Conservation (phyloP, 345 rosid genomes). For the Excoecaria agallocha region DNA sequence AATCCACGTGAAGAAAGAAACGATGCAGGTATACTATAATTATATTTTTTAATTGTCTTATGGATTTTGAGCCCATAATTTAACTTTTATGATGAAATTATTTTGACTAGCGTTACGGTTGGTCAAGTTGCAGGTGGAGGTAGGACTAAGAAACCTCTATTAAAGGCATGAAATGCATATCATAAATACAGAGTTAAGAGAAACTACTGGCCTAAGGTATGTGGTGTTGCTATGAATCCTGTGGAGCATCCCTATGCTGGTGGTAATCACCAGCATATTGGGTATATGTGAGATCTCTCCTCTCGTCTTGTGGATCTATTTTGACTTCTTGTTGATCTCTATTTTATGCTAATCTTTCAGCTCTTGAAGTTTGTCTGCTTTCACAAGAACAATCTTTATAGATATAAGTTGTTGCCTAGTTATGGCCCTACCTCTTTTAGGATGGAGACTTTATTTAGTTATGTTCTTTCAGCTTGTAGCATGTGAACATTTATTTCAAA, state of each 20-base stretch:
- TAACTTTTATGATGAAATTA: too few species aligned
- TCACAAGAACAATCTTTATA: background rate
- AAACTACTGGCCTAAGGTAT: too few species aligned
- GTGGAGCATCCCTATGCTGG: too few species aligned
- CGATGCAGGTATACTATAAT: conserved; percentile 69
- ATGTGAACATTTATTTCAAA: background rate
- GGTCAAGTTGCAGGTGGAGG: too few species aligned
- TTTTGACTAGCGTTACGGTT: too few species aligned
- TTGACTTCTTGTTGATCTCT: background rate
- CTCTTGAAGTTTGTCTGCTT: background rate
- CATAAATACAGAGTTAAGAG: too few species aligned
- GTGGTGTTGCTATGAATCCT: too few species aligned
- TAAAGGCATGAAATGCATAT: too few species aligned
- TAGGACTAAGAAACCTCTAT: too few species aligned
- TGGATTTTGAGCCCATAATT: too few species aligned
- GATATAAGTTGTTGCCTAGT: background rate
- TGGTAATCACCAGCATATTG: too few species aligned
- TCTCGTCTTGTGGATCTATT: background rate
- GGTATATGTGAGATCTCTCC: background rate
- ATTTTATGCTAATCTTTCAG: background rate
- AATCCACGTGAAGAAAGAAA: conserved; percentile 62
- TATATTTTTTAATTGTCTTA: too few species aligned
- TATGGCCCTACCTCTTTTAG: background rate
- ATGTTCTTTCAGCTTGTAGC: background rate
- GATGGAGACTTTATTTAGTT: background rate